Conservation (phyloP, 139 green algal species). For the Yamagishiella unicocca region DNA sequence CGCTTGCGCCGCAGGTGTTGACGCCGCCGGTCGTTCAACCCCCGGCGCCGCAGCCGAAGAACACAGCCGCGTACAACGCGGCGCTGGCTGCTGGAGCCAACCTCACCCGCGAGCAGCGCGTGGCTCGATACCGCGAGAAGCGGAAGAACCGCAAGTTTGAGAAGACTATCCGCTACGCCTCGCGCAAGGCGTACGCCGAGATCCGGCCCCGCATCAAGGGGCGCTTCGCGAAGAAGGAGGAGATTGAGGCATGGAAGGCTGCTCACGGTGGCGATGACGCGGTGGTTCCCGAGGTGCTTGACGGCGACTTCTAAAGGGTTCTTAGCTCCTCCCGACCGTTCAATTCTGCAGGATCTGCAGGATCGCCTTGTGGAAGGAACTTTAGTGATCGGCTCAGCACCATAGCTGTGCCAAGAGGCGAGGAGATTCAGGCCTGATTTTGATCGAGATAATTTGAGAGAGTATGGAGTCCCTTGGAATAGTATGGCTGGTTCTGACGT, state of each 20-base stretch:
- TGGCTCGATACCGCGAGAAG: slow-evolving; percentile 83
- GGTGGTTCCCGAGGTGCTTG: slow-evolving; percentile 36
- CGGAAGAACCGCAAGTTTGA: slow-evolving; percentile 80
- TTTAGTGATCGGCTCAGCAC: no score
- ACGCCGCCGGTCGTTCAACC: background rate
- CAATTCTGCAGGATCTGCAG: no score
- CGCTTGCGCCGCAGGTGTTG: background rate
- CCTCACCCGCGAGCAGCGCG: slow-evolving; percentile 67
- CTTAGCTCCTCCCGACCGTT: no score
- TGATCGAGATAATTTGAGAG: no score
- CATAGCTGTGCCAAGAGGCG: no score
- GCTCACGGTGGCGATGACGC: slow-evolving; percentile 52
- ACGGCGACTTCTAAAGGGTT: slow-evolving; percentile 25
- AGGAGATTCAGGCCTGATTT: no score
- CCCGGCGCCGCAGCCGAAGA: background rate
- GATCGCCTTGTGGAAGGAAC: no score
- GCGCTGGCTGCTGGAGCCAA: slow-evolving; percentile 23
- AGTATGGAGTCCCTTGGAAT: no score
- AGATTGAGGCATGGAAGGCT: slow-evolving; percentile 71
- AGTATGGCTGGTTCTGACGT: no score
- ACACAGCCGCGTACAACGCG: background rate
- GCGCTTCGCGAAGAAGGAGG: slow-evolving; percentile 82
- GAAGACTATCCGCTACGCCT: slow-evolving; percentile 89
- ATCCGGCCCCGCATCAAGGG: slow-evolving; percentile 89
- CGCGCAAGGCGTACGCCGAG: slow-evolving; percentile 88